Evolutionary conservation across 345 rosid genomes (phyloP), one percentile per base, ranked within the genome.

Genomic region (Pugionium cornutum): DNA sequence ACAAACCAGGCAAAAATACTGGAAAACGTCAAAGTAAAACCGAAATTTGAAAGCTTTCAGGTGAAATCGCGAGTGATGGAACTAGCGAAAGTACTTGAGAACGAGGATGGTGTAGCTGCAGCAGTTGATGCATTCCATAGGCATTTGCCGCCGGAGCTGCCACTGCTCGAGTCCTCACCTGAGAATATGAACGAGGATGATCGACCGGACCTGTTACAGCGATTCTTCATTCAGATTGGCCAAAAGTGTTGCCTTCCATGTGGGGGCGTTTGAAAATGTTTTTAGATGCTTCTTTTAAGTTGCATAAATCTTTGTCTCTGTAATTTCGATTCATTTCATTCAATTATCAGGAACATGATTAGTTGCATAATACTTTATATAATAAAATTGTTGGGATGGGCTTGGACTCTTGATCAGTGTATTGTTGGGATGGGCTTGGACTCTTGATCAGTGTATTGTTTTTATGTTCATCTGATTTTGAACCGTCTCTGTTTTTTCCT

Each of bases 61-160:
- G 99, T 95, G 70, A 95, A 91, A 18, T 18, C 18, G 18, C 18
- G 74, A 80, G 83, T 61, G 78, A 65, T 4, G 95, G 95, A 4
- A 55, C 89, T 91, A 49, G 95, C 97, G 9, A 80, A 87, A 66
- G 89, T 89, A 31, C 89, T 91, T 95, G 82, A 87, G 80, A 78
- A 84, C 36, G 99, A 95, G 77, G 99, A 95, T 55, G 98, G 99
- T 57, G 96, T 89, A 45, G 68, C 83, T n/a, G 98, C 94, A 76
- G 99, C 98, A 8, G 98, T 95, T 42, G 85, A 78, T 59, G 96
- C 99, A 18, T 95, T 95, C 76, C 77, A 91, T 27, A 91, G 86
- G 85, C 98, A 95, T 73, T 88, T 84, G 36, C 88, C 89, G 18
- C 18, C 18, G 18, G 18, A 18, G 18, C 18, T 18, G 18, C 18